These are phyloP conservation scores for Biscutella laevigata DNA, from an alignment of 441 rosid genomes.

Conservation along the genomic window DNA sequence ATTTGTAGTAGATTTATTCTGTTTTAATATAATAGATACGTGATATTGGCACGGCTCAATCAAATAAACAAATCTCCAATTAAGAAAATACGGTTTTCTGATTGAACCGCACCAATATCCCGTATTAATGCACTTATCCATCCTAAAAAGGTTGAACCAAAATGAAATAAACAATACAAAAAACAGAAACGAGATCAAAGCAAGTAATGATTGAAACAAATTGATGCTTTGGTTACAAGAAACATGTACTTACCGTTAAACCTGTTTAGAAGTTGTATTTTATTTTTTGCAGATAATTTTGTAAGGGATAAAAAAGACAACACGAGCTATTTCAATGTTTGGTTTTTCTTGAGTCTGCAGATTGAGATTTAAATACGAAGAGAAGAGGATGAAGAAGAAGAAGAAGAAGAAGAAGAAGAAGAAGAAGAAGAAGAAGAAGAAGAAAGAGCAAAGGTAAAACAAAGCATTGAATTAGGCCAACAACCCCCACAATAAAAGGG, in stretches of 20 bases:
- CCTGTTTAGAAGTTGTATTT: not conserved
- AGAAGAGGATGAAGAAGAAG: too few relatives aligned
- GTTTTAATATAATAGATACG: too few relatives aligned
- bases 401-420: too few relatives aligned
- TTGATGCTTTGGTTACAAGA: not conserved
- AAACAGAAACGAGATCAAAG: not conserved
- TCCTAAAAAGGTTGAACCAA: not conserved
- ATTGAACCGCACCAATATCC: constrained; percentile 88
- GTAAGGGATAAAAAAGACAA: constrained; percentile 16
- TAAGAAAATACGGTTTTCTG: constrained; percentile 27
- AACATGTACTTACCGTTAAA: constrained; percentile 6
- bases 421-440: too few relatives aligned
- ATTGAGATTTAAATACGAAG: constrained; percentile 24
- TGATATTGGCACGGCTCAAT: constrained; percentile 99
- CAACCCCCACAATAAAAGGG: constrained; percentile 55
- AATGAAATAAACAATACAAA: not conserved
- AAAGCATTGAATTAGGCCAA: constrained; percentile 65
- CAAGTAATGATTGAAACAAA: not conserved
- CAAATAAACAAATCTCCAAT: constrained; percentile 32
- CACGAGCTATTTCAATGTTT: constrained; percentile 1
- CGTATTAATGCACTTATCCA: constrained; percentile 13
- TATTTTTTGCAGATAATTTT: not conserved
- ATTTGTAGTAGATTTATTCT: too few relatives aligned
- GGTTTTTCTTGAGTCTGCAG: constrained; percentile 13
- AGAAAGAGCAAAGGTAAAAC: constrained; percentile 23